A percentile compares a stretch with the other conserved stretches of the same genome.
These are phyloP conservation scores for Pseudozyma flocculosa DNA, from an alignment of 1,284 basidiomycete genomes.

Conservation along the genomic window DNA sequence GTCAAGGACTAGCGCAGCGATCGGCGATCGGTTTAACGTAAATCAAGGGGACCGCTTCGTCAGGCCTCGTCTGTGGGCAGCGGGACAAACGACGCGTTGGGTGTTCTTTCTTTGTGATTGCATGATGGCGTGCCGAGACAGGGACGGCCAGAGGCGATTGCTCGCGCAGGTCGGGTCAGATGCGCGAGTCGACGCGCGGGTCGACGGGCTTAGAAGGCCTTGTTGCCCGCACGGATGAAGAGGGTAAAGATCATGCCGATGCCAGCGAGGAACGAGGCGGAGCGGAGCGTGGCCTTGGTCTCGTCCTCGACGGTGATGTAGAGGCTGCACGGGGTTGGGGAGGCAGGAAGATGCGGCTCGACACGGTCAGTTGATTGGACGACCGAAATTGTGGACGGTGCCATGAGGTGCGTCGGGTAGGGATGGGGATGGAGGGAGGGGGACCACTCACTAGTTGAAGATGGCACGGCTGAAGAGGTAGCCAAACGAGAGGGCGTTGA, in stretches of 20 bases:
- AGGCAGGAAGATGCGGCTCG: neutral
- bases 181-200: no score
- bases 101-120: no score
- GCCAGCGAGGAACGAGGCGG: slow-evolving; percentile 14
- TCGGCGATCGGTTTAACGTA: no score
- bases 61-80: no score
- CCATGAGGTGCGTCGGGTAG: no score
- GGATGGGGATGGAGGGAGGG: neutral
- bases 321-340: slow-evolving; percentile 5
- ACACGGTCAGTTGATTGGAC: neutral
- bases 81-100: no score
- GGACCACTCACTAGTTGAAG: slow-evolving; percentile 36
- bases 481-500: slow-evolving; percentile 35
- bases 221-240: slow-evolving; percentile 32
- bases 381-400: no score
- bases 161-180: no score
- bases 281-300: slow-evolving; percentile 10
- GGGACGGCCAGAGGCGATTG: no score
- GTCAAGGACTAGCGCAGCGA: neutral
- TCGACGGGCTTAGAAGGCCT: slow-evolving; percentile 6
- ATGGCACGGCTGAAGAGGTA: slow-evolving; percentile 36
- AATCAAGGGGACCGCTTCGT: no score
- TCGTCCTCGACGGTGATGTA: slow-evolving; percentile 26
- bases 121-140: no score
- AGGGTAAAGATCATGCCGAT: slow-evolving; percentile 32